These are phyloP conservation scores for Coemansia sp. DNA, from an alignment of 192 early-diverging fungal species.

Conservation along the genomic window DNA sequence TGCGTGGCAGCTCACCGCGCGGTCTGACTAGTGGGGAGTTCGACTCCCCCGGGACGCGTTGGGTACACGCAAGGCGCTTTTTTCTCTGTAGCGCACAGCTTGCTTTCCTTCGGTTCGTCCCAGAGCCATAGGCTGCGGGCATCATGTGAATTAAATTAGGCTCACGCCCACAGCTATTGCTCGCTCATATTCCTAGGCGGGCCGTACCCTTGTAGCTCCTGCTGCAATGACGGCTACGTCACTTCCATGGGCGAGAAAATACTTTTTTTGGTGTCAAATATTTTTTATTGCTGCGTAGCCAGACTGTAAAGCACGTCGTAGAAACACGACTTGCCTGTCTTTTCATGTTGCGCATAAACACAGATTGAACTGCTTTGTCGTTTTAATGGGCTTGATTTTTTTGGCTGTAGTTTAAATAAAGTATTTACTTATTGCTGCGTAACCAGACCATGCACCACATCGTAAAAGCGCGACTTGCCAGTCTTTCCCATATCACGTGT, in stretches of 20 bases:
- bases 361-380: conserved; percentile 15
- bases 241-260: conserved; percentile 48
- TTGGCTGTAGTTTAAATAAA: neutral
- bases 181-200: conserved; percentile 50
- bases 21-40: neutral
- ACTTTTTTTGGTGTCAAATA: neutral
- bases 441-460: conserved; percentile 19
- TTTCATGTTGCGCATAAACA: conserved; percentile 44
- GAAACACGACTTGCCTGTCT: conserved; percentile 44
- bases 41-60: conserved; percentile 17
- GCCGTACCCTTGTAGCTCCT: conserved; percentile 23
- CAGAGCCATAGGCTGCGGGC: conserved; percentile 40
- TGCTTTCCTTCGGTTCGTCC: conserved; percentile 41
- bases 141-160: conserved; percentile 8
- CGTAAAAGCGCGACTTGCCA: conserved; percentile 47
- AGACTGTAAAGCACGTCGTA: conserved; percentile 28
- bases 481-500: conserved; percentile 46
- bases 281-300: neutral
- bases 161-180: conserved; percentile 36
- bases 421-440: neutral
- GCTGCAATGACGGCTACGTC: conserved; percentile 44
- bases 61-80: conserved; percentile 25
- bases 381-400: neutral
- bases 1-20: neutral
- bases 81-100: conserved; percentile 31